Conservation (phyloP, 352 stramenopile species). For the Phytophthora citrophthora region DNA sequence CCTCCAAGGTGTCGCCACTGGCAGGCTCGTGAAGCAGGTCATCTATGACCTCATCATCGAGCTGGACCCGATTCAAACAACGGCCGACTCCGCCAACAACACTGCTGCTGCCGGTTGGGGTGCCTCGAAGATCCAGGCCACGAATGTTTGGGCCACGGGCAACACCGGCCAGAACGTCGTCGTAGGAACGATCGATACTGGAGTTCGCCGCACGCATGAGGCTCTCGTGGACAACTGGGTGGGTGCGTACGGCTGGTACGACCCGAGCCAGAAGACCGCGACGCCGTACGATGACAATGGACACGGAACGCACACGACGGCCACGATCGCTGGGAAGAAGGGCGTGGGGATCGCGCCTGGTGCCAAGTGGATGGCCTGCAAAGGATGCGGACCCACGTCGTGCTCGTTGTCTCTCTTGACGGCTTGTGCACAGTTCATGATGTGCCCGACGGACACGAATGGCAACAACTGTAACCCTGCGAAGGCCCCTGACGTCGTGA, state of each 20-base stretch:
- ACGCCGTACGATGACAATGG: slow-evolving; percentile 49
- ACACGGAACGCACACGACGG: slow-evolving; percentile 63
- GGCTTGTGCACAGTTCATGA: slow-evolving; percentile 57
- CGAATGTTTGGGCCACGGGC: slow-evolving; percentile 38
- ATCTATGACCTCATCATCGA: slow-evolving; percentile 32
- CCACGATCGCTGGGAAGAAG: slow-evolving; percentile 44
- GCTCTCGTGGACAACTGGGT: slow-evolving; percentile 40
- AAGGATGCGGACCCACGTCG: slow-evolving; percentile 36
- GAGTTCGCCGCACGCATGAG: slow-evolving; percentile 45
- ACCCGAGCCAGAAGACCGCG: slow-evolving; percentile 33
- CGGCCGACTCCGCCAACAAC: slow-evolving; percentile 26
- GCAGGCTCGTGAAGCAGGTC: slow-evolving; percentile 28
- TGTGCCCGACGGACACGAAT: slow-evolving; percentile 62
- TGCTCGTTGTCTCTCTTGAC: slow-evolving; percentile 41
- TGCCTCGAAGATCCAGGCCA: slow-evolving; percentile 39
- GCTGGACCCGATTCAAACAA: slow-evolving; percentile 15
- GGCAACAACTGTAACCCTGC: slow-evolving; percentile 54
- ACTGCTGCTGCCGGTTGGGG: slow-evolving; percentile 40
- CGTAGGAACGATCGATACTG: slow-evolving; percentile 50
- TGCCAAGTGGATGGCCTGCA: slow-evolving; percentile 59
- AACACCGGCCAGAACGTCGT: slow-evolving; percentile 41
- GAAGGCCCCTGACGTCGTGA: slow-evolving; percentile 59
- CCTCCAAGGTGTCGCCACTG: not conserved
- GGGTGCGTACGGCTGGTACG: slow-evolving; percentile 51
- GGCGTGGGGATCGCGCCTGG: slow-evolving; percentile 56